These are phyloP conservation scores for Annulohypoxylon truncatum DNA, from an alignment of 2,329 filamentous ascomycete genomes.

Conservation along the genomic window DNA sequence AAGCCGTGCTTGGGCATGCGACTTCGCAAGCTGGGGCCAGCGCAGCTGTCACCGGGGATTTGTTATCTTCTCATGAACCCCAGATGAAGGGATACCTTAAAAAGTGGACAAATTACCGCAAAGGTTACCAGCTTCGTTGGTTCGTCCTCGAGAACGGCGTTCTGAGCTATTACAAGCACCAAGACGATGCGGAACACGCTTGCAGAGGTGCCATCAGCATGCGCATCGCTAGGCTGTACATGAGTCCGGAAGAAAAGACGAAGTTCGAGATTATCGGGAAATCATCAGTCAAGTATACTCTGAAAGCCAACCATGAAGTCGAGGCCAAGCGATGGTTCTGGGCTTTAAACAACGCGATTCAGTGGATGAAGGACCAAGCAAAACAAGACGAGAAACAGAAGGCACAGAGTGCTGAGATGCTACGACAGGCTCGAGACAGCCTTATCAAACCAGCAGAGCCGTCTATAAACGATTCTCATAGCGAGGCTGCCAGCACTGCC, in stretches of 20 bases:
- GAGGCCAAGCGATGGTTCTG: slow-evolving; percentile 99
- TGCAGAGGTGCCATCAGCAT: slow-evolving; percentile 99
- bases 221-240: slow-evolving; percentile 92
- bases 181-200: slow-evolving; percentile 95
- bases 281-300: slow-evolving; percentile 96
- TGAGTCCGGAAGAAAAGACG: slow-evolving; percentile 97
- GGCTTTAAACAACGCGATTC: slow-evolving; percentile 98
- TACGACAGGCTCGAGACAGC: slow-evolving; percentile 84
- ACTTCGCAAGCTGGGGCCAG: slow-evolving; percentile 65
- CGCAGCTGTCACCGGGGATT: slow-evolving; percentile 66
- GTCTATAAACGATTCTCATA: slow-evolving; percentile 60
- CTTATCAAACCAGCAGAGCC: slow-evolving; percentile 66
- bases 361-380: slow-evolving; percentile 97
- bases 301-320: slow-evolving; percentile 97
- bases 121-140: slow-evolving; percentile 96
- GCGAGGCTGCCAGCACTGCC: slow-evolving; percentile 64
- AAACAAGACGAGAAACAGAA: slow-evolving; percentile 86
- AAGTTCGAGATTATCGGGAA: slow-evolving; percentile 98
- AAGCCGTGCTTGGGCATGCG: slow-evolving; percentile 86
- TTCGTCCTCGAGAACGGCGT: slow-evolving; percentile 98
- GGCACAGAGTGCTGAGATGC: slow-evolving; percentile 77
- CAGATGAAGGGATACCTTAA: slow-evolving; percentile 99
- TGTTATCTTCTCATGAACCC: slow-evolving; percentile 82
- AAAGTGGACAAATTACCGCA: slow-evolving; percentile 99
- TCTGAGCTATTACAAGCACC: slow-evolving; percentile 98